Evolutionary conservation across 495 filamentous ascomycete species (phyloP).

Genomic region (Gamarada debralockiae): DNA sequence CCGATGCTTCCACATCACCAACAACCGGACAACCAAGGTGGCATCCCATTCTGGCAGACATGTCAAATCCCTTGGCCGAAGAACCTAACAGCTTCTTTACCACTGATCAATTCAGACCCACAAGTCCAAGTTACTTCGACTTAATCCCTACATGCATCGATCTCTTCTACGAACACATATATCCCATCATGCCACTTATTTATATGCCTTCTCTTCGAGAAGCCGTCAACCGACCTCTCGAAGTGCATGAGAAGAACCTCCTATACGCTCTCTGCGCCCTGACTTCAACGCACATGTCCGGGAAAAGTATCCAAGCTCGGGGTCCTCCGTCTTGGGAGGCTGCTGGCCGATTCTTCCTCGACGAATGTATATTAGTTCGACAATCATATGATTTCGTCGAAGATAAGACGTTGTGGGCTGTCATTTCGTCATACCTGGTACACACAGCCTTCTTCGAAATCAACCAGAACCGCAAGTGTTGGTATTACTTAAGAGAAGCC

Average conservation of each 20-base stretch:
- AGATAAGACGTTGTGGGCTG: constrained; percentile 26
- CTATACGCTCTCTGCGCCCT: constrained; percentile 32
- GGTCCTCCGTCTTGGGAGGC: constrained; percentile 31
- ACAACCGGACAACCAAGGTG: constrained; percentile 11
- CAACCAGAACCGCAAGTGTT: constrained; percentile 36
- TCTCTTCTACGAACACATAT: constrained; percentile 37
- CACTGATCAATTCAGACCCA: constrained; percentile 26
- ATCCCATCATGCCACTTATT: constrained; percentile 38
- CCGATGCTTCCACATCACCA: constrained; percentile 8
- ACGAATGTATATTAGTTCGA: constrained; percentile 29
- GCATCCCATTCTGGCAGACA: constrained; percentile 21
- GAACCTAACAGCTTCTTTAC: constrained; percentile 26
- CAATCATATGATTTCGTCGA: constrained; percentile 33
- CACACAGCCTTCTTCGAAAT: constrained; percentile 33
- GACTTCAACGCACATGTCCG: constrained; percentile 32
- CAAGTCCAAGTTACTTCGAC: constrained; percentile 25
- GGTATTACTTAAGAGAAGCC: constrained; percentile 62
- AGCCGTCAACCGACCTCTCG: constrained; percentile 18
- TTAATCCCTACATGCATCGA: constrained; percentile 32
- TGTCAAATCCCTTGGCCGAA: constrained; percentile 8
- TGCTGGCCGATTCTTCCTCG: constrained; percentile 32
- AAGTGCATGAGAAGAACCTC: constrained; percentile 31
- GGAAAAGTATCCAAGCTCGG: constrained; percentile 21
- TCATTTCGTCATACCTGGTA: constrained; percentile 33
- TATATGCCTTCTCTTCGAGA: constrained; percentile 27